Evolutionary conservation across 345 rosid species (phyloP), one percentile per base, ranked within the genome.

Genomic region (Cardiospermum halicacabum): DNA sequence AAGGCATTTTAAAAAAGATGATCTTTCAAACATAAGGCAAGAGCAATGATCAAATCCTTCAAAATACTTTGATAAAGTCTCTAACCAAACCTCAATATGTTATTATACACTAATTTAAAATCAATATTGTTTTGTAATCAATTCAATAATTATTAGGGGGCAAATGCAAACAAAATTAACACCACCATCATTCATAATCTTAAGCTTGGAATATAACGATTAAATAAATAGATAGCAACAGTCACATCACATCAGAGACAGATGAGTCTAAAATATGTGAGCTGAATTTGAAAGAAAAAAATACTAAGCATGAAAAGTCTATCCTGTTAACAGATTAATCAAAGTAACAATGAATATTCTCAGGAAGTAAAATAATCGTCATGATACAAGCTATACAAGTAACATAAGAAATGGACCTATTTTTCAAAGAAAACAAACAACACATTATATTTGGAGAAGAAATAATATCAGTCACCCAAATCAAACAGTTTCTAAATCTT

Each of bases 391-490:
- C 84, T 80, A 81, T 84, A 87, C 78, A 91, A 78, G 84, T 94
- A 87, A 27, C 89, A 88, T 76, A 94, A 80, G 82, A 87, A 94
- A 75, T 94, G 92, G 75, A 94, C 96, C 99, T 94, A 85, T 71
- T 76, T 60, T 56, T 58, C 36, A 50, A 53, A 64, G 31, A 72
- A 62, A 47, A 50, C 9, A 22, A 16, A 10, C 7, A 15, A 37
- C 19, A 0, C 66, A 31, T 32, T 51, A 36, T 27, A 59, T 31
- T 28, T 15, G 2, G 45, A 74, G 37, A 13, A 40, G 53, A 62
- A 63, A 72, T 30, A 72, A 70, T 40, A 30, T 7, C 0, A 31
- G 53, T 36, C 31, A 67, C 45, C 15, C 7, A 49, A 12, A 15
- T 49, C 42, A 60, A 43, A 57, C 21, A 21, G 9, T 53, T 9